These are phyloP conservation scores for Dentipellis fragilis DNA, from an alignment of 768 basidiomycete genomes.

Conservation along the genomic window DNA sequence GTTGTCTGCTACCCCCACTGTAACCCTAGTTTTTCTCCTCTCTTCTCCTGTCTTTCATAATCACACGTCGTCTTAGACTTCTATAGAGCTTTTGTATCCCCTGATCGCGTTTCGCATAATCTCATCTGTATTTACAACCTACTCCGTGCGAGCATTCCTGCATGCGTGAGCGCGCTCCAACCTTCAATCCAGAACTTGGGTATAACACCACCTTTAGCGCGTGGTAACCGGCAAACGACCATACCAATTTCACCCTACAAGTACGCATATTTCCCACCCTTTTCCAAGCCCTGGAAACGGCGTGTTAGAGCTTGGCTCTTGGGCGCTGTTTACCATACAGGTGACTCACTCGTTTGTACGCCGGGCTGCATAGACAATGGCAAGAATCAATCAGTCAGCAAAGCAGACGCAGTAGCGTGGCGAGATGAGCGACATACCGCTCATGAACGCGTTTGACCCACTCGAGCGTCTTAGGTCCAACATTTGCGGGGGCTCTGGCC, in stretches of 20 bases:
- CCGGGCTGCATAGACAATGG: conserved; percentile 14
- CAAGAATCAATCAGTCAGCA: neutral
- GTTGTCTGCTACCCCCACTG: neutral
- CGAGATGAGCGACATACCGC: conserved; percentile 16
- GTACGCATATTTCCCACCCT: conserved; percentile 24
- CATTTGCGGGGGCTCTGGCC: conserved; percentile 5
- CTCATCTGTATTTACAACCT: neutral
- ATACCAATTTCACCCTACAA: conserved; percentile 1
- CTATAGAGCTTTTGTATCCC: neutral
- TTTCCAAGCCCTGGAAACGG: conserved; percentile 14
- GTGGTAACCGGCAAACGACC: neutral
- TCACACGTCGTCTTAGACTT: neutral
- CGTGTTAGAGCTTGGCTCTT: too few relatives aligned
- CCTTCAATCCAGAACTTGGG: too few relatives aligned
- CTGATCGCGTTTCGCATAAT: neutral
- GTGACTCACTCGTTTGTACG: conserved; percentile 18
- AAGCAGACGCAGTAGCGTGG: conserved; percentile 1
- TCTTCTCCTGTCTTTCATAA: neutral
- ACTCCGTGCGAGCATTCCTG: too few relatives aligned
- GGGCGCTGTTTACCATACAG: neutral
- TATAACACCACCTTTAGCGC: too few relatives aligned
- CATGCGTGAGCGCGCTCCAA: too few relatives aligned
- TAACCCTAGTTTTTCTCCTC: neutral
- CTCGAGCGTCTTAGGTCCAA: conserved; percentile 24
- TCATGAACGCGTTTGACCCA: conserved; percentile 27